Conservation (phyloP, 2,329 filamentous ascomycete genomes). For the Rutstroemia sp. region DNA sequence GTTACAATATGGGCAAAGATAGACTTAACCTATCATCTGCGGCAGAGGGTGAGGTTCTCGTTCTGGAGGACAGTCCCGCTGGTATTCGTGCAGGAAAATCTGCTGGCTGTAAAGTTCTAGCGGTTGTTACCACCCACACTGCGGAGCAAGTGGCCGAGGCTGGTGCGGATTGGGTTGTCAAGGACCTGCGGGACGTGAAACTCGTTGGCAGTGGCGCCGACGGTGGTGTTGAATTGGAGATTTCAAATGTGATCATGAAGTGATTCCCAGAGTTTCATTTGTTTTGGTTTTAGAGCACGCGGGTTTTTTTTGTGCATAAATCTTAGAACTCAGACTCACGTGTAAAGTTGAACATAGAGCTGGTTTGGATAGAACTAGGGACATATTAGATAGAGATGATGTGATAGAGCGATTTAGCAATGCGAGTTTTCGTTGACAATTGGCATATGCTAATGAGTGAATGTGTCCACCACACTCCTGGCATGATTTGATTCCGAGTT, state of each 20-base stretch:
- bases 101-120: conserved; percentile 63
- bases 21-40: conserved; percentile 42
- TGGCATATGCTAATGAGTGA: too few relatives aligned
- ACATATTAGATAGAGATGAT: too few relatives aligned
- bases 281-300: too few relatives aligned
- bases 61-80: conserved; percentile 64
- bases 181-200: conserved; percentile 55
- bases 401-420: too few relatives aligned
- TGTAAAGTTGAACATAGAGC: too few relatives aligned
- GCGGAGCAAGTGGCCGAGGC: conserved; percentile 51
- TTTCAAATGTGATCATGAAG: conserved; percentile 17
- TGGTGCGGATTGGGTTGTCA: conserved; percentile 62
- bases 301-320: too few relatives aligned
- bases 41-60: conserved; percentile 38
- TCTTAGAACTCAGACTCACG: too few relatives aligned
- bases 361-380: too few relatives aligned
- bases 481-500: too few relatives aligned
- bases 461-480: too few relatives aligned
- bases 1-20: conserved; percentile 62
- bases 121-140: conserved; percentile 57
- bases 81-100: conserved; percentile 62
- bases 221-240: conserved; percentile 32
- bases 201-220: conserved; percentile 37
- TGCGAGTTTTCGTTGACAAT: too few relatives aligned
- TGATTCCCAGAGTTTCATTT: not conserved